Base-by-base conservation (phyloP, 306 rosid genomes). In the Sicyos baderoa region DNA sequence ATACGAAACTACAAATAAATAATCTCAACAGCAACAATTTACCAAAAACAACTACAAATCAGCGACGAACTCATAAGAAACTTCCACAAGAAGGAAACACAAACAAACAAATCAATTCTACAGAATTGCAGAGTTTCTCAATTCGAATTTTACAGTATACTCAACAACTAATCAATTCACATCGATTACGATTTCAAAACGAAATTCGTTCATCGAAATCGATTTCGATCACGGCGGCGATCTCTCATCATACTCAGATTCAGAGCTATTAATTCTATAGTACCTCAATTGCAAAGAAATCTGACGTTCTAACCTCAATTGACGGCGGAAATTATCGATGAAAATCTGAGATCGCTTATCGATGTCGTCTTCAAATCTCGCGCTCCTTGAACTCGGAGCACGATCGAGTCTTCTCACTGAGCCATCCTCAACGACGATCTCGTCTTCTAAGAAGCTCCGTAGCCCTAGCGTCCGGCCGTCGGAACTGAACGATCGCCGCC, bases 311-410 rank as follows among this genome's bases (percentile, higher is more conserved):
- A 80, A 69, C 51, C 75, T 54, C 16, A 89, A 82, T 13, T 70
- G 84, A 21, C 76, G 83, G 1, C 80, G 79, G 71, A 89, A 89
- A 23, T 83, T 80, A 4, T 81, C 75, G 57, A 89, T 89, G 61
- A 89, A 89, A 54, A 75, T 61, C 76, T 89, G 89, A 35, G 93
- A 90, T 56, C 79, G 80, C 59, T 16, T 68, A 74, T 89, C 86
- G 58, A 89, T 71, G 73, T 88, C 95, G 54, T 71, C 82, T 37
- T 67, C 75, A 6, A 17, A 29, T 53, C 35, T 29, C 35, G 35
- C 66, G 2, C 22, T 62, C n/a, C 40, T 76, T 65, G 35, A 65
- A 74, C 72, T 76, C 22, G 19, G 56, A 2, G 80, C 54, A 65
- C 75, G 76, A n/a, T 68, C 81, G 71, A 75, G 57, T 51, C 75